Evolutionary conservation across 2,329 filamentous ascomycete species (phyloP), one percentile per base, ranked within the genome.

Genomic region (Dothidotthia symphoricarpi): DNA sequence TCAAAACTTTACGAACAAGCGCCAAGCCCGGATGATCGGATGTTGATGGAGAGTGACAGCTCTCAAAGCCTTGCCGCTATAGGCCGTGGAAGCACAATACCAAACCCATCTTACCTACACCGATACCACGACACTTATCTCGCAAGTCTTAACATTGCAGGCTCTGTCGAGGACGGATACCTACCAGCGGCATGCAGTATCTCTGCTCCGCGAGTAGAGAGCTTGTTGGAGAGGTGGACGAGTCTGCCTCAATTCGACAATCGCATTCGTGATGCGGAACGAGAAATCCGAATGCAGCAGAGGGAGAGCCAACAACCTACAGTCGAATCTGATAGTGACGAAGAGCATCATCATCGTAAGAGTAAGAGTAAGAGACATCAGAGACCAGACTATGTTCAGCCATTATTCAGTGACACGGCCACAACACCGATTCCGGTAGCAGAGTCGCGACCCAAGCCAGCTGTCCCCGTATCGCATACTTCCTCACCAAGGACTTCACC

Each of bases 251-350:
- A 60, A 19, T 53, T 68, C 28, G 52, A 67, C 16, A 47, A 50
- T 14, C 49, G 47, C n/a, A 32, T 66, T 4, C 36, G 44, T 9
- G 53, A 60, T 6, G 43, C 49, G 12, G 53, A 64, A 32, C 53
- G 49, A 7, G 49, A 52, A 31, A 31, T 29, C 6, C 51, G 45
- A 17, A 51, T 41, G 2, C 41, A 61, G 25, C 60, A 52, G 37
- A 51, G 56, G 31, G 53, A 61, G 25, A 45, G 32, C 3, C 55
- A 59, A 28, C 64, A 66, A 35, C 53, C 62, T 3, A 63, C 53
- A 16, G 61, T 66, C 1, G 61, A 64, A 24, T 64, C 63, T 7
- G 62, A 63, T 24, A 60, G 56, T 24, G 63, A 66, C 22, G 60
- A 65, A 26, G 56, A 64, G 5, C 28, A 46, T 22, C 5, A 22